Evolutionary conservation across 2,329 filamentous ascomycete genomes (phyloP).

Genomic region (Fusarium sp.): DNA sequence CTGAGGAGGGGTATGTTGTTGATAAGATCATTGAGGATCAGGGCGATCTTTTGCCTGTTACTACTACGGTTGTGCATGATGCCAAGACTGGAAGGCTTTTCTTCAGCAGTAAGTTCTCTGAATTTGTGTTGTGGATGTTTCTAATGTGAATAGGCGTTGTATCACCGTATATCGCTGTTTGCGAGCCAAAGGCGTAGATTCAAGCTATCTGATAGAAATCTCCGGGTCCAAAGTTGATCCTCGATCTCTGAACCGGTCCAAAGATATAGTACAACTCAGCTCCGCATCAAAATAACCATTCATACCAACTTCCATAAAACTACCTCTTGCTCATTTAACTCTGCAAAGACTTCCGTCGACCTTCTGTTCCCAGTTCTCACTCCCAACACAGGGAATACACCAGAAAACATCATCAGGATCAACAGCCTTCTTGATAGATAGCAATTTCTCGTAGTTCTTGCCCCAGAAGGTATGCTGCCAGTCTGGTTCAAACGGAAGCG

Average conservation of each 20-base stretch:
- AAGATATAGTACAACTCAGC: not conserved
- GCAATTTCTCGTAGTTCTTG: conserved; percentile 59
- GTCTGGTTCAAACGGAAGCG: conserved; percentile 53
- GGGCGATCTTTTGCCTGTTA: conserved; percentile 34
- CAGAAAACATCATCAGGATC: conserved; percentile 64
- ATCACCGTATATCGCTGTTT: conserved; percentile 43
- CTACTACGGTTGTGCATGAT: conserved; percentile 46
- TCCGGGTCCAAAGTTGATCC: too few relatives aligned
- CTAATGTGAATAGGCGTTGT: conserved; percentile 37
- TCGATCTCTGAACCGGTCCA: too few relatives aligned
- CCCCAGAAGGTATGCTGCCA: conserved; percentile 61
- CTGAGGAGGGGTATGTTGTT: conserved; percentile 18
- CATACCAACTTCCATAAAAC: not conserved
- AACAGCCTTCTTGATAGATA: conserved; percentile 60
- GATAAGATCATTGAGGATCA: conserved; percentile 45
- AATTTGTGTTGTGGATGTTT: accelerated
- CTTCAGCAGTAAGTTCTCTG: conserved; percentile 36
- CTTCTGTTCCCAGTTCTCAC: conserved; percentile 55
- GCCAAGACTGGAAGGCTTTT: conserved; percentile 42
- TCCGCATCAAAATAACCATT: not conserved
- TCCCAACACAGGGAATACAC: conserved; percentile 63
- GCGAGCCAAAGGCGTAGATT: conserved; percentile 32
- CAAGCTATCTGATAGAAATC: too few relatives aligned
- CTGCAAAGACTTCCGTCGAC: conserved; percentile 47
- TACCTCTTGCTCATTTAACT: not conserved